These are phyloP conservation scores for Trapa incisa DNA, from an alignment of 345 rosid species.

Conservation along the genomic window DNA sequence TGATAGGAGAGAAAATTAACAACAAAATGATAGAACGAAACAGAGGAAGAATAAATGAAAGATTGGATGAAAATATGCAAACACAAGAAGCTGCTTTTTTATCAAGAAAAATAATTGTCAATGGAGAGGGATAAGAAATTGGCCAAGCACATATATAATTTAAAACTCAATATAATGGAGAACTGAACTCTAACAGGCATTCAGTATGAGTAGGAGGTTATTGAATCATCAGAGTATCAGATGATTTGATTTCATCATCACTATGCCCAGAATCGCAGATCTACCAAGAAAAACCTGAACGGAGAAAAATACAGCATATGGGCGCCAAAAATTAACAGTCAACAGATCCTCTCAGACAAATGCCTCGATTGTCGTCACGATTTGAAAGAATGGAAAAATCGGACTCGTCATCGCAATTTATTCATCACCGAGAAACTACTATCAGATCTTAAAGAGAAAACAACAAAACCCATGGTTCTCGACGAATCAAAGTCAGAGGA, in stretches of 20 bases:
- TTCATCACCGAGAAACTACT: slow-evolving; percentile 19
- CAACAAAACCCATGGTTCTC: not conserved
- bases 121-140: too few species aligned
- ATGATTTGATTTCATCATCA: slow-evolving; percentile 10
- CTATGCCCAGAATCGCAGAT: slow-evolving; percentile 4
- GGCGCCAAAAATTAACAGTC: not conserved
- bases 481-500: not conserved
- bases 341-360: slow-evolving; percentile 44
- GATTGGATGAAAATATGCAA: too few species aligned
- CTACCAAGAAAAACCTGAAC: not conserved
- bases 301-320: not conserved
- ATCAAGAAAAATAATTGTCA: too few species aligned
- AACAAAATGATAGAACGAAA: too few species aligned
- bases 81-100: too few species aligned
- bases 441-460: not conserved
- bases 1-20: too few species aligned
- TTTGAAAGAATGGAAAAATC: slow-evolving; percentile 28
- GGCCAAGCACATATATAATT: too few species aligned
- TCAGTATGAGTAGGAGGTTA: slow-evolving; percentile 34
- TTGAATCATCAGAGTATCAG: slow-evolving; percentile 15
- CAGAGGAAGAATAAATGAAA: too few species aligned
- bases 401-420: slow-evolving; percentile 39
- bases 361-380: slow-evolving; percentile 53
- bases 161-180: not conserved
- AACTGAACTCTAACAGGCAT: slow-evolving; percentile 4